These are phyloP conservation scores for Scedosporium apiospermum DNA, from an alignment of 2,329 filamentous ascomycete genomes.

Conservation along the genomic window DNA sequence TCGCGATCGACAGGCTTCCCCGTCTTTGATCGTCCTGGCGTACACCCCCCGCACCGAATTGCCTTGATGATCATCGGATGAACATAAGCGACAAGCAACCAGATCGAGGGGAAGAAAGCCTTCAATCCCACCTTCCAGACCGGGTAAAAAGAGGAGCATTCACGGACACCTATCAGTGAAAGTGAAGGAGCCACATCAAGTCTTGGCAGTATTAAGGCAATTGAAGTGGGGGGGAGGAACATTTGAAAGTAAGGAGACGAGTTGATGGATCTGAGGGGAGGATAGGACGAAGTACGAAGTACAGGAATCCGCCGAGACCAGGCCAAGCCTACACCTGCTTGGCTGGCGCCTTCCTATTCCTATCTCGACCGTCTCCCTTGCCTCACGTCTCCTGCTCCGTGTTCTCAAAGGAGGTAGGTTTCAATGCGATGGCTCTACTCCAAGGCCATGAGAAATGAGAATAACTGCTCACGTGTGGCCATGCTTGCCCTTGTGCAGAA, in stretches of 20 bases:
- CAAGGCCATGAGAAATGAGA: too few species aligned
- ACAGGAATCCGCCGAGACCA: too few species aligned
- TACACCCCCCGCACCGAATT: too few species aligned
- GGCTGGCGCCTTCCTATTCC: not conserved
- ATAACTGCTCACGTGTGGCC: not conserved
- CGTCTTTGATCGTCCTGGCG: too few species aligned
- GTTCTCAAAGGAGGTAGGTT: not conserved
- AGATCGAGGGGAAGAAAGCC: not conserved
- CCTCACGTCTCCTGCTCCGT: not conserved
- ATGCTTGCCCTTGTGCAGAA: not conserved
- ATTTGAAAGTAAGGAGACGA: not conserved
- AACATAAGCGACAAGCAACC: not conserved
- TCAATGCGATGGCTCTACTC: too few species aligned
- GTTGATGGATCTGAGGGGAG: not conserved
- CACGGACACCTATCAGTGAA: not conserved
- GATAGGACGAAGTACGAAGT: not conserved
- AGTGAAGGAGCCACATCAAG: not conserved
- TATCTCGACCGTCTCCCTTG: not conserved
- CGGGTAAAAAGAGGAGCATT: not conserved
- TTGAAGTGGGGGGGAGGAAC: not conserved
- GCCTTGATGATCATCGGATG: too few species aligned
- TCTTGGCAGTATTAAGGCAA: not conserved
- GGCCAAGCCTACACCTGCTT: too few species aligned
- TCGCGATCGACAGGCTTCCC: too few species aligned
- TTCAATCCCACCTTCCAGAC: not conserved